Percentiles rank a stretch among this genome's conserved stretches.
Evolutionary conservation across 1,139 yeast genomes (phyloP).

Genomic region (Nematodospora anomalae): DNA sequence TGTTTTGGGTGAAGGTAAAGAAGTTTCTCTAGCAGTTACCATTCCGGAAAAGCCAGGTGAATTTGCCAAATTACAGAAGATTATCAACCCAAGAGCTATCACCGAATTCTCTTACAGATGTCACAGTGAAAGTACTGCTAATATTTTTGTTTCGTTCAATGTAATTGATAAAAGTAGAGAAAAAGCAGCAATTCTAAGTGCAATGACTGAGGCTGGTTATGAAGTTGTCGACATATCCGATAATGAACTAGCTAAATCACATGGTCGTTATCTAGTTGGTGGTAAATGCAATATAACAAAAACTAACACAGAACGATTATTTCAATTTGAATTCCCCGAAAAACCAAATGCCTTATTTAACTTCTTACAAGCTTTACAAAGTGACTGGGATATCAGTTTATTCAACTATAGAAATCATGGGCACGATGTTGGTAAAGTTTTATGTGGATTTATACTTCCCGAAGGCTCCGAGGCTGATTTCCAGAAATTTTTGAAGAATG

Average conservation of each 20-base stretch:
- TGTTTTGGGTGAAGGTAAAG: slow-evolving; percentile 95
- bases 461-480: slow-evolving; percentile 63
- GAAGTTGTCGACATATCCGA: slow-evolving; percentile 82
- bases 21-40: slow-evolving; percentile 84
- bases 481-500: slow-evolving; percentile 62
- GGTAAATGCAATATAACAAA: slow-evolving; percentile 51
- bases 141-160: slow-evolving; percentile 83
- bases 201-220: slow-evolving; percentile 46
- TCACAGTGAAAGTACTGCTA: slow-evolving; percentile 57
- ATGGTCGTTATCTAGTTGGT: slow-evolving; percentile 94
- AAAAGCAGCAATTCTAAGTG: slow-evolving; percentile 37
- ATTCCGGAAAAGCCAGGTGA: slow-evolving; percentile 94
- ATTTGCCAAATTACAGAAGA: slow-evolving; percentile 68
- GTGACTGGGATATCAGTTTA: slow-evolving; percentile 86
- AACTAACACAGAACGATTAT: slow-evolving; percentile 64
- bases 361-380: slow-evolving; percentile 69
- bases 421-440: slow-evolving; percentile 86
- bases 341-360: slow-evolving; percentile 90
- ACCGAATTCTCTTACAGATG: slow-evolving; percentile 93
- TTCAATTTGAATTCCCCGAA: slow-evolving; percentile 93
- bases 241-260: slow-evolving; percentile 92
- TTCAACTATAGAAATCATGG: slow-evolving; percentile 98
- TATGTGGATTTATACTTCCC: slow-evolving; percentile 89
- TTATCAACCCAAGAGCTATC: slow-evolving; percentile 81
- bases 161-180: slow-evolving; percentile 71